A percentile compares a stretch with the other conserved stretches of the same genome.
phyloP scores from a whole-genome alignment of 164 flowering plant species.

The Warburgia ugandensis region DNA sequence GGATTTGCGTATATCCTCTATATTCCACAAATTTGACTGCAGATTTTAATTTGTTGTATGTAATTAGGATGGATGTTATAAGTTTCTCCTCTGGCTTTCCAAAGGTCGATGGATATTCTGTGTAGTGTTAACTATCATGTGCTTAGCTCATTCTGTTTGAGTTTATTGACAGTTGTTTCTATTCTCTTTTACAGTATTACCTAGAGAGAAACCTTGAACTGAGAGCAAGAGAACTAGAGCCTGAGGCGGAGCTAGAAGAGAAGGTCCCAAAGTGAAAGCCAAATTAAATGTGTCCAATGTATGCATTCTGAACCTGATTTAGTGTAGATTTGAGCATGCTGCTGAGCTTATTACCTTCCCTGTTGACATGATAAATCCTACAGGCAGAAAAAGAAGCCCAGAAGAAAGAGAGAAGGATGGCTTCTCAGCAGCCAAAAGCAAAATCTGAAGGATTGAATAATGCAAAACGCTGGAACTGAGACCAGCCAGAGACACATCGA shows the following conservation, averaged over 20 bases:
- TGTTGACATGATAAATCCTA: background rate
- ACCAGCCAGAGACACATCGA: too few species aligned
- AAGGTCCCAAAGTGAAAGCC: slow-evolving; percentile 90
- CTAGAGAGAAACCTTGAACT: slow-evolving; percentile 95
- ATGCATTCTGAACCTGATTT: background rate
- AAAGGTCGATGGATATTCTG: too few species aligned
- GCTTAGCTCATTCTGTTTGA: too few species aligned
- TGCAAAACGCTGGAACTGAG: slow-evolving; percentile 89
- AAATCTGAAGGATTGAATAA: slow-evolving; percentile 80
- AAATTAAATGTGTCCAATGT: slow-evolving; percentile 99
- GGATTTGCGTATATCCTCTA: too few species aligned
- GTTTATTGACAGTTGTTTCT: too few species aligned
- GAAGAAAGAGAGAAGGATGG: slow-evolving; percentile 78
- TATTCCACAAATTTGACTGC: too few species aligned
- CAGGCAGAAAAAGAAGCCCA: slow-evolving; percentile 94
- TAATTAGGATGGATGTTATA: too few species aligned
- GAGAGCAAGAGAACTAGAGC: slow-evolving; percentile 59
- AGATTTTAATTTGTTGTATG: too few species aligned
- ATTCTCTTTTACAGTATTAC: slow-evolving; percentile 52
- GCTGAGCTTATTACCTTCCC: background rate
- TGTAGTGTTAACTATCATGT: too few species aligned
- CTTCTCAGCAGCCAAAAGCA: slow-evolving; percentile 86
- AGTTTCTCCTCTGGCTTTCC: too few species aligned
- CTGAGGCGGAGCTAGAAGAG: slow-evolving; percentile 91
- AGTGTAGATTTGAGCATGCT: background rate